These are phyloP conservation scores for Cyberlindnera nakhonratchasimensis DNA, from an alignment of 805 yeast species.

Conservation along the genomic window DNA sequence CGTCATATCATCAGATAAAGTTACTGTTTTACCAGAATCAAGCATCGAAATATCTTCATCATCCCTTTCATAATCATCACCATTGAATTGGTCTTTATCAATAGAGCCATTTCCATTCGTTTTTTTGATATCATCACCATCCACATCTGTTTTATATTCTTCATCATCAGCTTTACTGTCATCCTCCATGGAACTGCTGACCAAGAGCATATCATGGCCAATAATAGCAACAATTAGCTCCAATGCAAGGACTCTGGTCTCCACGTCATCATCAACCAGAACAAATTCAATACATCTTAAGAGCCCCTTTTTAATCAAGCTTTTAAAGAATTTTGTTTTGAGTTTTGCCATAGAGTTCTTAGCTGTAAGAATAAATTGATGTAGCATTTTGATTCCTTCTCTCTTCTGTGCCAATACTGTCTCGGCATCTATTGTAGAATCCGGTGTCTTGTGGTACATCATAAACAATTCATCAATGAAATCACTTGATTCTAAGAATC, in stretches of 20 bases:
- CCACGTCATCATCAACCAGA: constrained; percentile 45
- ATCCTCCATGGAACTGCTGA: constrained; percentile 31
- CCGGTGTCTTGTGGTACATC: constrained; percentile 39
- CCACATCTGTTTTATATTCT: constrained; percentile 3
- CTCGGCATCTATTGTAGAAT: neutral
- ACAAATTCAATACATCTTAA: constrained; percentile 72
- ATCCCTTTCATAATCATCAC: constrained; percentile 9
- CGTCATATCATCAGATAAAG: constrained; percentile 54
- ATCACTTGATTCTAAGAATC: constrained; percentile 46
- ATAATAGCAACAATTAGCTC: constrained; percentile 77
- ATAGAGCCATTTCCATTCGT: neutral
- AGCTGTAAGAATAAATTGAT: constrained; percentile 75
- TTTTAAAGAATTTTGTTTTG: constrained; percentile 59
- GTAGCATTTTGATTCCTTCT: constrained; percentile 74
- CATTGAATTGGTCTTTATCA: constrained; percentile 4
- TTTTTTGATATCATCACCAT: neutral
- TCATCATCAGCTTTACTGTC: neutral
- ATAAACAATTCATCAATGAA: constrained; percentile 59
- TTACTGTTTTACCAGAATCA: constrained; percentile 5
- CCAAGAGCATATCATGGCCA: constrained; percentile 74
- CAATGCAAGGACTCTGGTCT: constrained; percentile 65
- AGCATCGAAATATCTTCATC: constrained; percentile 8
- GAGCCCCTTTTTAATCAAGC: constrained; percentile 64
- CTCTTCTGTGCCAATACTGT: constrained; percentile 37
- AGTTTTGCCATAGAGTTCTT: constrained; percentile 59